phyloP scores from a whole-genome alignment of 495 filamentous ascomycete species.

The Aspergillus cristatus region DNA sequence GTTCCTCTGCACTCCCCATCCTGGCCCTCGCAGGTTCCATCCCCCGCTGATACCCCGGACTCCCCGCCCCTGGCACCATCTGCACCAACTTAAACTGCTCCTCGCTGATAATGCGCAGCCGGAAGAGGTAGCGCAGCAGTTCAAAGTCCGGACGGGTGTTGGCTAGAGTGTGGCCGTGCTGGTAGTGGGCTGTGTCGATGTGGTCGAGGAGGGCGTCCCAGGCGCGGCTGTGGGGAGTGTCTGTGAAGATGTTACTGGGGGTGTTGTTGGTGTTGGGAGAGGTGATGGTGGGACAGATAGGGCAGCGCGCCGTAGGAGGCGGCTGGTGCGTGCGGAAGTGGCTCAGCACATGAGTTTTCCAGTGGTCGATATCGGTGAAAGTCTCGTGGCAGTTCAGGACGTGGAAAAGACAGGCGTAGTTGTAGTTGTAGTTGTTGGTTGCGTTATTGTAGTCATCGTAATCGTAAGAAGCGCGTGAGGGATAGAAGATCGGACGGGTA shows the following conservation, averaged over 20 bases:
- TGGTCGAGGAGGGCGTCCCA: conserved; percentile 36
- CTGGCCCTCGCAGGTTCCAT: conserved; percentile 34
- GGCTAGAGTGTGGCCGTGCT: conserved; percentile 30
- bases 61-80: conserved; percentile 31
- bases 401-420: conserved; percentile 36
- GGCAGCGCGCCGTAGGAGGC: conserved; percentile 30
- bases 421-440: conserved; percentile 1
- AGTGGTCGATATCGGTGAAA: conserved; percentile 26
- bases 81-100: conserved; percentile 40
- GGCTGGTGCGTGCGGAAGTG: conserved; percentile 34
- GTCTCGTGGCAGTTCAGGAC: conserved; percentile 34
- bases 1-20: conserved; percentile 37
- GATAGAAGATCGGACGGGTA: no score
- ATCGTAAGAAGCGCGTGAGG: no score
- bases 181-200: conserved; percentile 28
- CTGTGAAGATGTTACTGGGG: conserved; percentile 7
- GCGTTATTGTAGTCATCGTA: no score
- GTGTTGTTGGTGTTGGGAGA: conserved; percentile 14
- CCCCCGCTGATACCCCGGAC: conserved; percentile 35
- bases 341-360: conserved; percentile 34
- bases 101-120: conserved; percentile 31
- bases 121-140: conserved; percentile 38
- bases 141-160: conserved; percentile 35
- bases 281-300: conserved; percentile 25
- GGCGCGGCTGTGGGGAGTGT: conserved; percentile 7